A percentile compares a stretch with the other conserved stretches of the same genome.
Conservation (phyloP, 2,329 filamentous ascomycete genomes). For the Trichothecium roseum region DNA sequence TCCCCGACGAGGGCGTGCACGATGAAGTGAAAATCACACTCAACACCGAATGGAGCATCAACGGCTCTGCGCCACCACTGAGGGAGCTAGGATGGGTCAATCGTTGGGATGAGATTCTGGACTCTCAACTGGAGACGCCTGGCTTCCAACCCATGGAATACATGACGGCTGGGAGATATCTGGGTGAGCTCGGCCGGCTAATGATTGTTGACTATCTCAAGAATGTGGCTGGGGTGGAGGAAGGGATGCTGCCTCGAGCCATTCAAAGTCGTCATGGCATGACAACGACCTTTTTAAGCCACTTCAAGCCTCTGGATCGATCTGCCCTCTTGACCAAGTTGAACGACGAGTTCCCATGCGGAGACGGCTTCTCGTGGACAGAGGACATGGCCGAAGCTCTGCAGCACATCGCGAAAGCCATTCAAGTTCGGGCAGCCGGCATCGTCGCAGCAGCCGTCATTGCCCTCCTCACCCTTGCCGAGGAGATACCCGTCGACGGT, state of each 20-base stretch:
- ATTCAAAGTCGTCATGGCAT: conserved; percentile 51
- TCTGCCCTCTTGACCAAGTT: conserved; percentile 34
- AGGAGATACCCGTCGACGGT: conserved; percentile 43
- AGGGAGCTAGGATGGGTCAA: conserved; percentile 53
- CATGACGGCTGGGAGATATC: conserved; percentile 70
- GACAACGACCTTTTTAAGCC: conserved; percentile 63
- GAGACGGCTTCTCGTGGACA: conserved; percentile 49
- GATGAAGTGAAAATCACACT: conserved; percentile 57
- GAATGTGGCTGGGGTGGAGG: conserved; percentile 25
- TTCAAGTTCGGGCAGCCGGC: conserved; percentile 62
- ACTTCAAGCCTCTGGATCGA: conserved; percentile 47
- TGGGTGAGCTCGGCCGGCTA: conserved; percentile 65
- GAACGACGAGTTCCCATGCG: conserved; percentile 39
- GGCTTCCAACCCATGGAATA: conserved; percentile 79
- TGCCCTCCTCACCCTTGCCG: conserved; percentile 57
- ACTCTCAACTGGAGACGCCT: conserved; percentile 55
- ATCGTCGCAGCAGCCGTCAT: conserved; percentile 65
- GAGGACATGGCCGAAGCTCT: conserved; percentile 46
- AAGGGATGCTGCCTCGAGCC: conserved; percentile 39
- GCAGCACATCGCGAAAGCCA: conserved; percentile 56
- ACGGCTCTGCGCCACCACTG: conserved; percentile 60
- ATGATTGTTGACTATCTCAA: conserved; percentile 57
- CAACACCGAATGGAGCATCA: conserved; percentile 80
- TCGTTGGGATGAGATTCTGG: conserved; percentile 59
- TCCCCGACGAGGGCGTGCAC: conserved; percentile 32